A percentile compares a stretch with the other conserved stretches of the same genome.
Conservation (phyloP, 2,329 filamentous ascomycete genomes). For the Orbilia javanica region DNA sequence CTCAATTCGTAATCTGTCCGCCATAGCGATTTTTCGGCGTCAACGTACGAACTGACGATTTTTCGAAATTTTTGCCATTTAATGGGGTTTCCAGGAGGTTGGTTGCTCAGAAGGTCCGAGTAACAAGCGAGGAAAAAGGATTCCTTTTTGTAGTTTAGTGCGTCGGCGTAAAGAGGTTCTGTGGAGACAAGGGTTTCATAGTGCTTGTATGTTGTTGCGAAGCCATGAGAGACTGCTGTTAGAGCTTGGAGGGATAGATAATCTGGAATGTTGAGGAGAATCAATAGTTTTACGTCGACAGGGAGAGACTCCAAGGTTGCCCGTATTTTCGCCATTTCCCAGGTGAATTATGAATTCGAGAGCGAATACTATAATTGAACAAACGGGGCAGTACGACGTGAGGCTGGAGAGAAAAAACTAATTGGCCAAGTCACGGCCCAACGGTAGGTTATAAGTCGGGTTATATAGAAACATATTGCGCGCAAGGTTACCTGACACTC, state of each 20-base stretch:
- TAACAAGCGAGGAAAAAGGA: slow-evolving; percentile 30
- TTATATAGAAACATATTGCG: not conserved
- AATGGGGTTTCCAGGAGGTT: not conserved
- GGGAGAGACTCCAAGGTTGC: slow-evolving; percentile 22
- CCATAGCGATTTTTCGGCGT: not conserved
- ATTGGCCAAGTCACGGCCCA: not conserved
- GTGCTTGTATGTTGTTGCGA: slow-evolving; percentile 22
- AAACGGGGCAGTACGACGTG: not conserved
- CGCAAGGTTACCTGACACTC: not conserved
- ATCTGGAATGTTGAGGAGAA: slow-evolving; percentile 31
- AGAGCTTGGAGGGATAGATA: slow-evolving; percentile 10
- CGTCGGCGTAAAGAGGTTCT: slow-evolving; percentile 10
- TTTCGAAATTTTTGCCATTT: slow-evolving; percentile 6
- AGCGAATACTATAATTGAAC: no score
- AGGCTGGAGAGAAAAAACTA: not conserved
- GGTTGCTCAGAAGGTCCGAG: not conserved
- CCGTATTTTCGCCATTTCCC: not conserved
- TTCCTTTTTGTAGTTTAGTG: slow-evolving; percentile 22
- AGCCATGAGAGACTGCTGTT: slow-evolving; percentile 21
- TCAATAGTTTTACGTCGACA: slow-evolving; percentile 27
- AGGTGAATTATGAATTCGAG: no score
- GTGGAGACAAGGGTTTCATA: slow-evolving; percentile 13
- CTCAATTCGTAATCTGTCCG: not conserved
- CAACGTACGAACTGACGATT: not conserved
- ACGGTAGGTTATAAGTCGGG: not conserved